Base-by-base conservation (phyloP, 2,329 filamentous ascomycete genomes). In the Trichoderma oligosporum region DNA sequence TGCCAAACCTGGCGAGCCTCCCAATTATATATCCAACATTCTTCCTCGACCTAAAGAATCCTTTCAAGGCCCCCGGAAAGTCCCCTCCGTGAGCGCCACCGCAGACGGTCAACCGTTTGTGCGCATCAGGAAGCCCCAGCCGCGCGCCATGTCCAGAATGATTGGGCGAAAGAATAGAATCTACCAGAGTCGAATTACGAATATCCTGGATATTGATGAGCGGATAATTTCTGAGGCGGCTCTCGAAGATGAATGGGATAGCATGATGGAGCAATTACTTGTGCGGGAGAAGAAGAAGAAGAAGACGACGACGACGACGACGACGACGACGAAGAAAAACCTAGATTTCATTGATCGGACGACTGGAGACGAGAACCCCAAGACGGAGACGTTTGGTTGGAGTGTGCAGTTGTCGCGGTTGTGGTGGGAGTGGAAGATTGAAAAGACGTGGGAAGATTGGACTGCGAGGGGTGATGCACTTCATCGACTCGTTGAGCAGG, bases 111-210 rank as follows among this genome's bases (percentile, higher is more conserved):
- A 85, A 22, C 82, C 87, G 0, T 87, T 91, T 65, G 69, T 93
- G 25, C 82, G 88, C 33, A 71, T 86, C 42, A 78, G 74, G 61
- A 88, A 87, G 68, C 84, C 85, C 4, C 86, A 91, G 68, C 80
- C 85, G 2, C 66, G 68, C 0, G 70, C 71, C n/a, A 70, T 92
- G 18, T 80, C 77, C n/a, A 73, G 79, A 7, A 76, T 86, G 14
- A 64, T 92, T 2, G 73, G 76, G 8, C 73, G 81, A 48, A 82
- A 82, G 64, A 68, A 79, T 16, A 60, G 66, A 4, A 67, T 71
- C 36, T 78, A 78, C n/a, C 70, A 76, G 41, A 67, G 67, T 42
- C 71, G 76, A 14, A 68, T 79, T 11, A 58, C 72, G 45, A 65
- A 65, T 14, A 64, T 76, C 1, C 60, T 74, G 7, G 64, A 71